A percentile compares a stretch with the other conserved stretches of the same genome.
These are phyloP conservation scores for Tetrapisispora fleetii DNA, from an alignment of 805 yeast genomes.

Conservation along the genomic window DNA sequence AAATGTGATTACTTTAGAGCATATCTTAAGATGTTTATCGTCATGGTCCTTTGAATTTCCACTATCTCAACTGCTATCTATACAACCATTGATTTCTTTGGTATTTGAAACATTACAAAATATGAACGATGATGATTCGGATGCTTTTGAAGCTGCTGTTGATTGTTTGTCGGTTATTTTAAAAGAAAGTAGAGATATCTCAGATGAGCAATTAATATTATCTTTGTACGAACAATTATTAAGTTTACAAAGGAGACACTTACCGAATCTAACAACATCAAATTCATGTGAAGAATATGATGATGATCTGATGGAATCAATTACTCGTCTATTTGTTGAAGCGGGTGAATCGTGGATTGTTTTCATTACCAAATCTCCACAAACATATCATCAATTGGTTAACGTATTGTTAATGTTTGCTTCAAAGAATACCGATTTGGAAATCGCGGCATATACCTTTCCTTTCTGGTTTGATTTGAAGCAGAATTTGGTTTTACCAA, in stretches of 20 bases:
- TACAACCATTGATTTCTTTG: constrained; percentile 54
- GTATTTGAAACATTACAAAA: constrained; percentile 51
- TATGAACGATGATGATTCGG: constrained; percentile 30
- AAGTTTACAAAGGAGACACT: constrained; percentile 44
- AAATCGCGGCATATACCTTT: constrained; percentile 81
- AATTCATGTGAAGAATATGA: constrained; percentile 39
- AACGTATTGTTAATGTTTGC: constrained; percentile 63
- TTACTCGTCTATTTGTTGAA: constrained; percentile 73
- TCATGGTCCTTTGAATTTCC: constrained; percentile 90
- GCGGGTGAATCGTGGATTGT: constrained; percentile 97
- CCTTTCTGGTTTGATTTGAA: constrained; percentile 84
- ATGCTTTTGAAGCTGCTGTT: constrained; percentile 71
- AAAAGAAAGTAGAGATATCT: constrained; percentile 71
- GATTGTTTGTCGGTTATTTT: constrained; percentile 81
- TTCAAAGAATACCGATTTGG: constrained; percentile 71
- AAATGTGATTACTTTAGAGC: constrained; percentile 19
- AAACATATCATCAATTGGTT: constrained; percentile 61
- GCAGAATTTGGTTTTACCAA: constrained; percentile 39
- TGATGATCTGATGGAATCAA: constrained; percentile 51
- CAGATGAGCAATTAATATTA: constrained; percentile 48
- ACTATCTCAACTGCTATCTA: constrained; percentile 53
- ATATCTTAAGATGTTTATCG: constrained; percentile 62
- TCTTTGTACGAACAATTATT: constrained; percentile 63
- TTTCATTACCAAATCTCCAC: constrained; percentile 63
- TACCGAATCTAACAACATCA: constrained; percentile 25